Base-by-base conservation (phyloP, 345 rosid genomes). In the Anastatica hierochuntica region DNA sequence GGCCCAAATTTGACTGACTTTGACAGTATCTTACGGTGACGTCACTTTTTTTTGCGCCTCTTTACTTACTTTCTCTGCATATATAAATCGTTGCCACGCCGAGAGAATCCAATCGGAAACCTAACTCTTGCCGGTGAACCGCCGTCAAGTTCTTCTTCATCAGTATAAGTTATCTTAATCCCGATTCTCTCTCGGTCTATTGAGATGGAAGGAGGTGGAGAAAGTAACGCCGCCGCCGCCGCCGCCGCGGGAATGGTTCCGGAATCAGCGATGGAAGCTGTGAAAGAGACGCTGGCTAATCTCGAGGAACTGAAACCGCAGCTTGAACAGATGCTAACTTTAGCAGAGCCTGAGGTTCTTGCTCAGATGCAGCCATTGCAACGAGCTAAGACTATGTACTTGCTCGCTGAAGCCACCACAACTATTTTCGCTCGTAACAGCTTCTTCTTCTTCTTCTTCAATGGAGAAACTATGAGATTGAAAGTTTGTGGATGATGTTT, bases 321-420 rank as follows among this genome's bases (percentile, higher is more conserved):
- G 48, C 69, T 88, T 64, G 74, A 56, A 5, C 51, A 79, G 57
- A 67, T 92, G 58, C 46, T 85, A n/a, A 63, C 90, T 36, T 70
- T 73, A 49, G 57, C 75, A 0, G 79, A 78, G 70, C 81, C 81
- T 1, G 90, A 92, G 39, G 74, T 65, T 35, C 81, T 92, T 2
- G 74, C 84, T 5, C 71, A 69, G 34, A 55, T 85, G 79, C 69
- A 81, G 12, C 94, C 95, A 12, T 80, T 88, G 43, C 63, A 73
- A 47, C 83, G 90, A 27, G 97, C 97, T 56, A 90, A 74, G 56
- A 35, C 80, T 34, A 71, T 78, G 49, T 60, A 74, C 61, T 33
- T 76, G 73, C 74, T 92, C 24, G 82, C 97, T 5, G 74, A 83
- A 49, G 85, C 97, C 49, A 76, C 88, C 43, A 73, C 94, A 16